These are phyloP conservation scores for Sphagnum tenellum DNA, from an alignment of 225 moss, liverwort and hornwort genomes.

Conservation along the genomic window DNA sequence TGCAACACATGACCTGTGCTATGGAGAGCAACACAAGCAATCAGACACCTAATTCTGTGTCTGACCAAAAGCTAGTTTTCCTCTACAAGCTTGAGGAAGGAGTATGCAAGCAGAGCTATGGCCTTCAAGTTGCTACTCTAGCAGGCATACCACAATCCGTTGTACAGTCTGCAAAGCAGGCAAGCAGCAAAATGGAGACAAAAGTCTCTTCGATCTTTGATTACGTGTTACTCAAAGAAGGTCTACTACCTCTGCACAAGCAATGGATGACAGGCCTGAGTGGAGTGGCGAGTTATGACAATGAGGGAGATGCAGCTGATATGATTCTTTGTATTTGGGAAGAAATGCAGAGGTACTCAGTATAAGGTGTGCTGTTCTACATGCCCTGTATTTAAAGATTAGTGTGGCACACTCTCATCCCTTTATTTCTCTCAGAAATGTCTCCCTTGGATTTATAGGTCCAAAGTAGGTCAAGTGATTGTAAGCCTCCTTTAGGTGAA, in stretches of 20 bases:
- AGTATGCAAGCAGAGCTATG: slow-evolving; percentile 81
- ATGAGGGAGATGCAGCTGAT: slow-evolving; percentile 32
- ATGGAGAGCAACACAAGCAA: slow-evolving; percentile 24
- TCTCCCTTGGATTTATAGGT: too few relatives aligned
- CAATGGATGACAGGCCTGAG: slow-evolving; percentile 41
- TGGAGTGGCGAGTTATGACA: slow-evolving; percentile 18
- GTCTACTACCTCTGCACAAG: slow-evolving; percentile 39
- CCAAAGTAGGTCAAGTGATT: too few relatives aligned
- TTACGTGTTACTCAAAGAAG: slow-evolving; percentile 39
- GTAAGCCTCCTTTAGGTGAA: too few relatives aligned
- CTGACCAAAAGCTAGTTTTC: slow-evolving; percentile 69
- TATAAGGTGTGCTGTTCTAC: slow-evolving; percentile 7
- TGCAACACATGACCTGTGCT: slow-evolving; percentile 80
- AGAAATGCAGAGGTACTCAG: slow-evolving; percentile 41
- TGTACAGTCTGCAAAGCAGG: slow-evolving; percentile 59
- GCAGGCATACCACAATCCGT: slow-evolving; percentile 69
- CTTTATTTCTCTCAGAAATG: too few relatives aligned
- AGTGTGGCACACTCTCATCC: too few relatives aligned
- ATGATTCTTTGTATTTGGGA: slow-evolving; percentile 41
- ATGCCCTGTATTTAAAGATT: too few relatives aligned
- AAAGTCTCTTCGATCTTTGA: slow-evolving; percentile 38
- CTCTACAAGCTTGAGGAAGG: slow-evolving; percentile 78
- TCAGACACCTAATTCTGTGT: slow-evolving; percentile 16
- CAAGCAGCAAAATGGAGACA: slow-evolving; percentile 24
- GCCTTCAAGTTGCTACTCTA: slow-evolving; percentile 76